Conservation (phyloP, 805 yeast species). For the Schwanniomyces occidentalis region DNA sequence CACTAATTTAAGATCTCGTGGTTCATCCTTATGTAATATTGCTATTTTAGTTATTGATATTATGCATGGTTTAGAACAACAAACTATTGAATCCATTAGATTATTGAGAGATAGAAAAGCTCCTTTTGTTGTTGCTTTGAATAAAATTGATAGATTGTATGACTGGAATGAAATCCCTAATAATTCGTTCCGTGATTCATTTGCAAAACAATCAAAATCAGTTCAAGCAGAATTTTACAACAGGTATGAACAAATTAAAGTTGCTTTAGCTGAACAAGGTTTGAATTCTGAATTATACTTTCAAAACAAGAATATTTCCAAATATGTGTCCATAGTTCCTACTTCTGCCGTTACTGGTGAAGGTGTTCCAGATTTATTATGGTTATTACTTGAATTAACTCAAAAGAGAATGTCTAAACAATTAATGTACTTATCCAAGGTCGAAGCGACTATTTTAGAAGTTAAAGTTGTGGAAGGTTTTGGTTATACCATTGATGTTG, state of each 20-base stretch:
- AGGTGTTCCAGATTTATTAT: conserved; percentile 98
- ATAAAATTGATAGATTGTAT: conserved; percentile 95
- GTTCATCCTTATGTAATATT: conserved; percentile 98
- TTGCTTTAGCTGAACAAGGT: conserved; percentile 96
- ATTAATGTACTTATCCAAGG: conserved; percentile 89
- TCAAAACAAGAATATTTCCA: conserved; percentile 91
- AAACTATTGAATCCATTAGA: conserved; percentile 91
- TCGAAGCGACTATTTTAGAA: conserved; percentile 95
- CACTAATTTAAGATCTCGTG: conserved; percentile 96
- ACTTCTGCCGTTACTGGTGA: conserved; percentile 99
- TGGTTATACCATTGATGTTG: conserved; percentile 98
- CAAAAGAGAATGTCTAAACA: conserved; percentile 99
- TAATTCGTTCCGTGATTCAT: conserved; percentile 94
- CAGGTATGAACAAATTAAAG: conserved; percentile 79
- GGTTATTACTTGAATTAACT: conserved; percentile 92
- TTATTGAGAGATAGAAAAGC: conserved; percentile 95
- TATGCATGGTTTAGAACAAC: conserved; percentile 99
- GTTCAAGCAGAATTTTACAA: conserved; percentile 92
- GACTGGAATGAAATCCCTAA: conserved; percentile 92
- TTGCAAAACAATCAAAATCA: conserved; percentile 74
- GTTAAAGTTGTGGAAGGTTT: conserved; percentile 98
- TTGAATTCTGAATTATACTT: conserved; percentile 94
- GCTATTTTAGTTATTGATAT: conserved; percentile 98
- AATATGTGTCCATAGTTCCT: conserved; percentile 94
- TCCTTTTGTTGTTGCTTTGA: conserved; percentile 94